Evolutionary conservation across 139 green algal genomes (phyloP).

Genomic region (Yamagishiella unicocca): DNA sequence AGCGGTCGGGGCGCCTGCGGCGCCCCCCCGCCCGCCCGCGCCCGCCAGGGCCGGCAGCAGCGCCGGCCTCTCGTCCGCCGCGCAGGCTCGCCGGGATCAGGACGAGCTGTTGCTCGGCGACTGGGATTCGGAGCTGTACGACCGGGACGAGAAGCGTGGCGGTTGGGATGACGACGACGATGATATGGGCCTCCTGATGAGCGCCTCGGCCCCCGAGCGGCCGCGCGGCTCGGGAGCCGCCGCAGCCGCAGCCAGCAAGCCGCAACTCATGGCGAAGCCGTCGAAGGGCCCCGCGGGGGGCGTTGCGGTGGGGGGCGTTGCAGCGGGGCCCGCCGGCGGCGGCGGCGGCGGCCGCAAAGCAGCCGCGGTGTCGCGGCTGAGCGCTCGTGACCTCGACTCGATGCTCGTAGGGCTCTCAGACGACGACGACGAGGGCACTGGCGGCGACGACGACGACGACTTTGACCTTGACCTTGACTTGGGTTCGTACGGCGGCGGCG

Average conservation of each 20-base stretch:
- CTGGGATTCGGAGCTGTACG: constrained; percentile 5
- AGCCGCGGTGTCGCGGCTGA: not conserved
- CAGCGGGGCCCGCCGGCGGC: not conserved
- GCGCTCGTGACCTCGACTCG: not conserved
- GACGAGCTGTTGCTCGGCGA: constrained; percentile 1
- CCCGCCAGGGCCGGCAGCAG: not conserved
- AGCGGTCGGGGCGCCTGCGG: not conserved
- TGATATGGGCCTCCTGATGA: not conserved
- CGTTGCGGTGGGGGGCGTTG: not conserved
- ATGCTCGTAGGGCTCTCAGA: not conserved
- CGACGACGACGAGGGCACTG: not conserved
- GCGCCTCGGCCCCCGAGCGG: not conserved
- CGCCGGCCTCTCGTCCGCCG: not conserved
- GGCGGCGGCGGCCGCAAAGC: not conserved
- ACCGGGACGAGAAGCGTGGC: not conserved
- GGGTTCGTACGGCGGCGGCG: too few species aligned
- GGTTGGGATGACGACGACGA: not conserved
- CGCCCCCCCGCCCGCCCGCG: not conserved
- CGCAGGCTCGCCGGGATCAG: not conserved
- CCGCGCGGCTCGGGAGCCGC: not conserved
- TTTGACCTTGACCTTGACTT: not conserved
- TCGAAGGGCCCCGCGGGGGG: not conserved
- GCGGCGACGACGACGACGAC: not conserved
- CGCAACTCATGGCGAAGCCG: not conserved
- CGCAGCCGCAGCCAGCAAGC: not conserved